Base-by-base conservation (phyloP, 305 asterid species). In the Fraxinus velutina region DNA sequence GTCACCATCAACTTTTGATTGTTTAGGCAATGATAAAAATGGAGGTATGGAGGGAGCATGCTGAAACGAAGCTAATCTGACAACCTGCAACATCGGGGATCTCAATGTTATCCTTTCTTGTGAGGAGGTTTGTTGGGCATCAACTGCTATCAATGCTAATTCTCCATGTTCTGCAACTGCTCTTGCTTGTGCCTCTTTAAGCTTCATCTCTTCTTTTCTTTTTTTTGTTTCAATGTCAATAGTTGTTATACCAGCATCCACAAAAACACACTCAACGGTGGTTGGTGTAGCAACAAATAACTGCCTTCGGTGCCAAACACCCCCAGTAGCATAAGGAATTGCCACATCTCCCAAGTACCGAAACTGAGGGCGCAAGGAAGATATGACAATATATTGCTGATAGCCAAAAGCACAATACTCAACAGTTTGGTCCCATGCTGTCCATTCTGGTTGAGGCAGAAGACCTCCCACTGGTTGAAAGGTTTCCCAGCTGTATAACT, bases 401-500 rank as follows among this genome's bases (percentile, higher is more conserved):
- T 96, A 96, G 72, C 93, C 98, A 82, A 94, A 96, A 80, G 98
- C 98, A 88, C 99, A 94, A 85, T 94, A 95, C 83, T 96, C 99
- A 75, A 96, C 97, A 70, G 99, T 96, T 86, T 94, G 97, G 86
- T 94, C 99, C 99, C 99, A 96, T 19, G 97, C 97, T 4, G 97
- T 92, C 98, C 98, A 94, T 82, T 94, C 99, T 29, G 99, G 99
- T 85, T 96, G 99, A 77, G 98, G 98, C 83, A 96, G 97, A 89
- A 94, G 97, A 78, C 89, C 93, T 50, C 98, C 99, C 57, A 96
- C 94, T 0, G 99, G 96, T 90, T 96, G 93, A 88, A 94, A 96
- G 80, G 92, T 89, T 86, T 96, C 99, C 98, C 99, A 96, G 89
- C 98, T 96, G 81, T 88, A 96, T 60, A 96, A 86, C 83, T 94